These are phyloP conservation scores for Croton setiger DNA, from an alignment of 441 rosid species.

Conservation along the genomic window DNA sequence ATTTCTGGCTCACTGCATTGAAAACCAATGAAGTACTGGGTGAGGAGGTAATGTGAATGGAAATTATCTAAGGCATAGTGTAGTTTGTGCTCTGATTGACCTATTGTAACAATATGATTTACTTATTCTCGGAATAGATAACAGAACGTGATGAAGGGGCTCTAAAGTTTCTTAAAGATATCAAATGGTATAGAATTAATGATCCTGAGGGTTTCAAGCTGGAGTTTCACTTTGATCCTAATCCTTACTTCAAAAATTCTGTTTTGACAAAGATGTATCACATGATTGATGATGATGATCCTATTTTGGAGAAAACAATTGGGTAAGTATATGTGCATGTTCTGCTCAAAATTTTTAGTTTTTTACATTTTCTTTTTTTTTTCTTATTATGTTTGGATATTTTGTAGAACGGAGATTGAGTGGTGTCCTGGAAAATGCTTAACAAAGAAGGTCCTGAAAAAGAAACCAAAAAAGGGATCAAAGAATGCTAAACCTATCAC, in stretches of 20 bases:
- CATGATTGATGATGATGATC: conserved; percentile 80
- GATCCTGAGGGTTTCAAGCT: conserved; percentile 82
- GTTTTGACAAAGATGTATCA: conserved; percentile 69
- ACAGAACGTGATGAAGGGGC: conserved; percentile 81
- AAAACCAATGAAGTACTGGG: conserved; percentile 64
- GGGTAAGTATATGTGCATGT: conserved; percentile 41
- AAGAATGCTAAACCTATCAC: conserved; percentile 68
- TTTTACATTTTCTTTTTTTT: background rate
- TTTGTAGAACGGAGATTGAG: conserved; percentile 66
- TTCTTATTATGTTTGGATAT: background rate
- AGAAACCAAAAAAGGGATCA: conserved; percentile 74
- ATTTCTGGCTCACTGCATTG: conserved; percentile 76
- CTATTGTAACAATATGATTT: background rate
- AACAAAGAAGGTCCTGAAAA: conserved; percentile 67
- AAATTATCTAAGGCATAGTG: background rate
- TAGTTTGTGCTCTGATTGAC: background rate
- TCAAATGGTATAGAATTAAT: conserved; percentile 59
- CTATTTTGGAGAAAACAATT: conserved; percentile 66
- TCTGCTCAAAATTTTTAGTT: background rate
- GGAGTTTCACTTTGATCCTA: conserved; percentile 62
- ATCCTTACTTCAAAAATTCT: conserved; percentile 70
- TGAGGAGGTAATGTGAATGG: conserved; percentile 48
- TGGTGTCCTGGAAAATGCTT: conserved; percentile 81
- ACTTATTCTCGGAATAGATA: conserved; percentile 37
- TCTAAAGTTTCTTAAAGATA: conserved; percentile 62